Evolutionary conservation across 2,329 filamentous ascomycete species (phyloP).

Genomic region (Nemania sp.): DNA sequence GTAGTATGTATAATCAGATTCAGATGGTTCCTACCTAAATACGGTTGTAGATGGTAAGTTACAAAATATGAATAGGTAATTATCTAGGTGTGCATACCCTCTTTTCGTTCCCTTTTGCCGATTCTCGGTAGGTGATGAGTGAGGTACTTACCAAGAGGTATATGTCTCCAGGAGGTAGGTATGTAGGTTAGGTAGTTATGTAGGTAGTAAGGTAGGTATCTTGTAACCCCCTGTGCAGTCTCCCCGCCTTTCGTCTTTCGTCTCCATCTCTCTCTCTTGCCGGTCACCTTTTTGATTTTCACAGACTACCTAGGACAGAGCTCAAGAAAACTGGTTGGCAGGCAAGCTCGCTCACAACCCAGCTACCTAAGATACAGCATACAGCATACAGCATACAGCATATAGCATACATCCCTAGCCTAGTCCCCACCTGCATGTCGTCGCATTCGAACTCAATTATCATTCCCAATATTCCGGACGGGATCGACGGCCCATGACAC

Average conservation of each 20-base stretch:
- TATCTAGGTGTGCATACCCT: no score
- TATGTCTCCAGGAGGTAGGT: background rate
- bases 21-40: no score
- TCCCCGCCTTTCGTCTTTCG: conserved; percentile 20
- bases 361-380: no score
- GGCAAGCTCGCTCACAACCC: conserved; percentile 1
- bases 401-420: no score
- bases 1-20: background rate
- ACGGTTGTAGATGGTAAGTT: no score
- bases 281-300: conserved; percentile 10
- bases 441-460: conserved; percentile 16
- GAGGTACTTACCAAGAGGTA: no score
- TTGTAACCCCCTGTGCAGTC: conserved; percentile 7
- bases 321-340: conserved; percentile 8
- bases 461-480: conserved; percentile 24
- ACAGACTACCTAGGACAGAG: conserved; percentile 10
- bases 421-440: conserved; percentile 12
- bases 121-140: no score
- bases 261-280: conserved; percentile 5
- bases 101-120: no score
- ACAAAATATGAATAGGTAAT: no score
- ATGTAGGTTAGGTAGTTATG: background rate
- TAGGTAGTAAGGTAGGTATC: background rate
- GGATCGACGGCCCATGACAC: conserved; percentile 18
- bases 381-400: no score